Conservation (phyloP, 2,329 filamentous ascomycete genomes). For the Trichophyton verrucosum region DNA sequence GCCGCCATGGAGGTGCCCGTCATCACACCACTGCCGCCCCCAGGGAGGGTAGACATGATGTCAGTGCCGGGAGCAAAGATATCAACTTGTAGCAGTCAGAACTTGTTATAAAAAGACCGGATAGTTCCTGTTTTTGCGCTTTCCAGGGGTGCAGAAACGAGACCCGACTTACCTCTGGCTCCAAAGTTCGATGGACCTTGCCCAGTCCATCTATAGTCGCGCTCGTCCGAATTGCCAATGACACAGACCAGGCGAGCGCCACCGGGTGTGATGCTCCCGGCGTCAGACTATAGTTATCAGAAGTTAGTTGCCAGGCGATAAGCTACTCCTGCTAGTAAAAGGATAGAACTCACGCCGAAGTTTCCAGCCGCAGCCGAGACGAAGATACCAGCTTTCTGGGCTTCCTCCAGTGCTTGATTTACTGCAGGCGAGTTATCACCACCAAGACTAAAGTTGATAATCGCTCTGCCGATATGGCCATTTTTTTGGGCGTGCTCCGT, state of each 20-base stretch:
- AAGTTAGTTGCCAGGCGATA: not conserved
- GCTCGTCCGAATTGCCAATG: slow-evolving; percentile 26
- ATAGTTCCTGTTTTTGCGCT: too few relatives aligned
- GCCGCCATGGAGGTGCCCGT: slow-evolving; percentile 27
- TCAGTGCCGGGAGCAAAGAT: slow-evolving; percentile 45
- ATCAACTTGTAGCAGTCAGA: slow-evolving; percentile 29
- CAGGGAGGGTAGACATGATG: slow-evolving; percentile 40
- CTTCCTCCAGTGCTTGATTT: slow-evolving; percentile 28
- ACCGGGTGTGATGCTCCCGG: slow-evolving; percentile 26
- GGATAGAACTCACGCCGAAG: slow-evolving; percentile 16
- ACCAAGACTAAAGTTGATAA: slow-evolving; percentile 28
- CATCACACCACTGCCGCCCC: slow-evolving; percentile 35
- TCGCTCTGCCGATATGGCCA: slow-evolving; percentile 20
- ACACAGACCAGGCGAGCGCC: slow-evolving; percentile 28
- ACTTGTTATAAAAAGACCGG: too few relatives aligned
- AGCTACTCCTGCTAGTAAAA: not conserved
- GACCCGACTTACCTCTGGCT: slow-evolving; percentile 19
- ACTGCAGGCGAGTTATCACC: slow-evolving; percentile 24
- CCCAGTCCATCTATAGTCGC: slow-evolving; percentile 21
- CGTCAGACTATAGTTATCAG: slow-evolving; percentile 16
- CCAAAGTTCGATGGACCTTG: slow-evolving; percentile 28
- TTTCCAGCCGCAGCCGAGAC: slow-evolving; percentile 33
- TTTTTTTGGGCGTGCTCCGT: slow-evolving; percentile 22
- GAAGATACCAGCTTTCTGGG: slow-evolving; percentile 27
- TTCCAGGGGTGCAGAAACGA: too few relatives aligned